These are phyloP conservation scores for Brassica cretica DNA, from an alignment of 345 rosid genomes.

Conservation along the genomic window DNA sequence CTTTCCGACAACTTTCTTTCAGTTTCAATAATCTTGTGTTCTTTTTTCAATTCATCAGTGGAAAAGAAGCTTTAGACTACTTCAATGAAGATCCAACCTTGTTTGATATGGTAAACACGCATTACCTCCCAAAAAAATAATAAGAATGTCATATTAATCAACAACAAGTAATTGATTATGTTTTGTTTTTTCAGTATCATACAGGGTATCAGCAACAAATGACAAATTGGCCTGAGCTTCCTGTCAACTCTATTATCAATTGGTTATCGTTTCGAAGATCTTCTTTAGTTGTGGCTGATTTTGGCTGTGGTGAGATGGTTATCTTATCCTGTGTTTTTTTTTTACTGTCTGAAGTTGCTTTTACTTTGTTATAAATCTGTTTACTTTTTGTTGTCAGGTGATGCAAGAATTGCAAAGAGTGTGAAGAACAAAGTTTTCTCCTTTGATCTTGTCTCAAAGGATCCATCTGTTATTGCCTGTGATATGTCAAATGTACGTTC, in stretches of 20 bases:
- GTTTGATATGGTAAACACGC: conserved; percentile 69
- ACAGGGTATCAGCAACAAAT: conserved; percentile 93
- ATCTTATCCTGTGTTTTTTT: conserved; percentile 2
- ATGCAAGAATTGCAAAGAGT: conserved; percentile 76
- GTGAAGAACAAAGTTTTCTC: conserved; percentile 91
- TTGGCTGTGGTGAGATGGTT: conserved; percentile 89
- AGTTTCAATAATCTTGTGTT: neutral
- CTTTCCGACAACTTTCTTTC: neutral
- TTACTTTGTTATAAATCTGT: neutral
- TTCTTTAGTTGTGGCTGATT: conserved; percentile 89
- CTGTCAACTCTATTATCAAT: conserved; percentile 66
- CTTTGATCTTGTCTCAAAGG: conserved; percentile 81
- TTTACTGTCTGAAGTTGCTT: neutral
- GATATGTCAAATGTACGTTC: conserved; percentile 83
- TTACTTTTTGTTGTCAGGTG: conserved; percentile 50
- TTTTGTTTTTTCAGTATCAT: conserved; percentile 64
- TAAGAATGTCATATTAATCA: neutral
- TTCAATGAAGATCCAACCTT: conserved; percentile 74
- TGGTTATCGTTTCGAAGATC: conserved; percentile 68
- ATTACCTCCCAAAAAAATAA: neutral
- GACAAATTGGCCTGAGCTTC: conserved; percentile 93
- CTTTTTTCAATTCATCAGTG: conserved; percentile 43
- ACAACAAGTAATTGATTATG: neutral
- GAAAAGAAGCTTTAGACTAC: conserved; percentile 77
- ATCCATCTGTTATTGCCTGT: conserved; percentile 81